A percentile compares a stretch with the other conserved stretches of the same genome.
Conservation (phyloP, 768 basidiomycete species). For the Kwoniella bestiolae region DNA sequence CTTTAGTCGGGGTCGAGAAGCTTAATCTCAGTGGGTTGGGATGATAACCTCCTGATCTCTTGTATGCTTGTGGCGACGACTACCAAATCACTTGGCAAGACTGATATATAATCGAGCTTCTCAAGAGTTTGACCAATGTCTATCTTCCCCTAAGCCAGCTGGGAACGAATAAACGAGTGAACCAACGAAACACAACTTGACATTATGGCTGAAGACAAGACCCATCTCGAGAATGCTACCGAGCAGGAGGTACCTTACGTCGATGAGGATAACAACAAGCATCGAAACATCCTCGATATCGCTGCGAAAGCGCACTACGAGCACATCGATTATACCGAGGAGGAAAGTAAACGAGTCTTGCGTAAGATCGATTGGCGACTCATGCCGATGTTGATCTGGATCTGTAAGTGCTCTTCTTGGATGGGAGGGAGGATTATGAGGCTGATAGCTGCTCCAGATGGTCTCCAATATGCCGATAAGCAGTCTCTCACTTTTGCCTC, state of each 20-base stretch:
- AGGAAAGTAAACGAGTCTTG: constrained; percentile 2
- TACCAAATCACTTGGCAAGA: too few species aligned
- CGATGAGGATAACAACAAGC: constrained; percentile 6
- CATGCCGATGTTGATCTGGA: constrained; percentile 29
- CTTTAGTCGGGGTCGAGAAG: background rate
- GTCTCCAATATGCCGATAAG: constrained; percentile 28
- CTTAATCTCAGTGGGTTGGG: background rate
- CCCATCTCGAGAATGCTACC: background rate
- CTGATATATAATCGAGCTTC: too few species aligned
- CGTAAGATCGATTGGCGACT: constrained; percentile 33
- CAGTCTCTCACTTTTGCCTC: constrained; percentile 31
- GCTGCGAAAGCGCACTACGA: constrained; percentile 16
- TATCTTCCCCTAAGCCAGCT: too few species aligned
- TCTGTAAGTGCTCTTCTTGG: background rate
- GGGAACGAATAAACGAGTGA: too few species aligned
- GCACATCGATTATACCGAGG: constrained; percentile 7
- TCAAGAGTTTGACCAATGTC: too few species aligned
- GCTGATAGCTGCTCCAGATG: background rate
- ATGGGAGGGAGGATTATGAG: background rate
- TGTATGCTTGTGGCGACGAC: constrained; percentile 3
- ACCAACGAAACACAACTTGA: background rate
- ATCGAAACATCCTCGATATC: constrained; percentile 14
- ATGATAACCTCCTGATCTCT: constrained; percentile 4
- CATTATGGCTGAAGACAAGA: constrained; percentile 11
- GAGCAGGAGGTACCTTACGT: constrained; percentile 2